Evolutionary conservation across 1,284 basidiomycete species (phyloP).

Genomic region (Phaffia rhodozyma): DNA sequence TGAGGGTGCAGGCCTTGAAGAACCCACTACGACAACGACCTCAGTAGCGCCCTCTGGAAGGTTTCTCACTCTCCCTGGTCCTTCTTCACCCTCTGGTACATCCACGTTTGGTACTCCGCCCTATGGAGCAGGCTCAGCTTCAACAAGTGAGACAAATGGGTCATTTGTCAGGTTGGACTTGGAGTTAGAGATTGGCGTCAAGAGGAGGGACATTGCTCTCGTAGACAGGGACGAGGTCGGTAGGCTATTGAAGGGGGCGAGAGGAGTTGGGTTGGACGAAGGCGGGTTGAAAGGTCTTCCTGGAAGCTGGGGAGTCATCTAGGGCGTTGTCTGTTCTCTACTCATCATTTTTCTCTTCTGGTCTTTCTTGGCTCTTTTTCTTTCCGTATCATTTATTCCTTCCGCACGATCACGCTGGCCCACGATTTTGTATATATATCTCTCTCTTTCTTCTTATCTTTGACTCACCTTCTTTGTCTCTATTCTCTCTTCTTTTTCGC

Average conservation of each 20-base stretch:
- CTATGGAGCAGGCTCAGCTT: not conserved
- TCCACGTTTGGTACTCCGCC: conserved; percentile 19
- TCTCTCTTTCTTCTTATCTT: no score
- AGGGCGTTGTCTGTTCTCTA: not conserved
- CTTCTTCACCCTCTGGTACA: conserved; percentile 18
- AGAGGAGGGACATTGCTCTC: not conserved
- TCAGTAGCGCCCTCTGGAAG: not conserved
- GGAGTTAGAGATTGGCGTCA: conserved; percentile 9
- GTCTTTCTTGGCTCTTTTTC: no score
- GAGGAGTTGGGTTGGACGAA: not conserved
- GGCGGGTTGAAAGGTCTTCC: not conserved
- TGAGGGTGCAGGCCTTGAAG: not conserved
- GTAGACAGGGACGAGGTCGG: conserved; percentile 8
- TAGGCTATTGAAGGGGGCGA: not conserved
- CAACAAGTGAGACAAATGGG: not conserved
- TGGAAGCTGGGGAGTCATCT: not conserved
- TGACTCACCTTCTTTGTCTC: no score
- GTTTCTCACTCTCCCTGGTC: not conserved
- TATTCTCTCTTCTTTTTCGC: not conserved
- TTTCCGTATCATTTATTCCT: not conserved
- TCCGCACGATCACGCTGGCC: not conserved
- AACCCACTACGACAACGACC: not conserved
- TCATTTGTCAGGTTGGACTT: conserved; percentile 13
- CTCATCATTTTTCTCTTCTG: not conserved
- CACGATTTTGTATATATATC: not conserved